A percentile compares a stretch with the other conserved stretches of the same genome.
phyloP scores from a whole-genome alignment of 768 basidiomycete species.

The Xerocomus brunneocitrinus region DNA sequence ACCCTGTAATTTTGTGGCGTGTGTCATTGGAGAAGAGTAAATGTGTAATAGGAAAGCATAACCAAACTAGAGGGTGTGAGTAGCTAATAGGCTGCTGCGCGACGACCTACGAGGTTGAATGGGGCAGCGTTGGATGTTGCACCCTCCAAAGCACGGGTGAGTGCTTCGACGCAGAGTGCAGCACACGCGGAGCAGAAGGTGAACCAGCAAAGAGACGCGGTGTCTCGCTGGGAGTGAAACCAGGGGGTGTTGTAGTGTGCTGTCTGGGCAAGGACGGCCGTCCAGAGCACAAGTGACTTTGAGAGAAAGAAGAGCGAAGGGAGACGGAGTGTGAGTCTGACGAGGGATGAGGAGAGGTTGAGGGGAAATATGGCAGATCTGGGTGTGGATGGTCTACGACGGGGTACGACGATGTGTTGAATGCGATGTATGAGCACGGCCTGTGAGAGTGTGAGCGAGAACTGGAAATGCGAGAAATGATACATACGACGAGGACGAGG shows the following conservation, averaged over 20 bases:
- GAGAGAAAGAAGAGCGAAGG: constrained; percentile 61
- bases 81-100: constrained; percentile 1
- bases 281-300: constrained; percentile 56
- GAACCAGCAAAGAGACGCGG: constrained; percentile 65
- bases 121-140: constrained; percentile 52
- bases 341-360: constrained; percentile 54
- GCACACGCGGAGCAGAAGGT: constrained; percentile 67
- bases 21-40: constrained; percentile 63
- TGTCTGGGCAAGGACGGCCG: constrained; percentile 54
- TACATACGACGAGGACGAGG: constrained; percentile 32
- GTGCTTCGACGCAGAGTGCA: constrained; percentile 59
- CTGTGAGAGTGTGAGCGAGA: constrained; percentile 31
- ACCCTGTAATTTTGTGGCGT: constrained; percentile 37
- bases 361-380: constrained; percentile 50
- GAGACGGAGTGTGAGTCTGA: constrained; percentile 55
- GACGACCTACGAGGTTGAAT: constrained; percentile 61
- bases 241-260: constrained; percentile 35
- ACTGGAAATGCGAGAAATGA: background rate
- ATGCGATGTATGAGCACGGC: constrained; percentile 69
- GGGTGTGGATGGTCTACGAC: constrained; percentile 1
- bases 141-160: constrained; percentile 67
- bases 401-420: constrained; percentile 70
- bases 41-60: constrained; percentile 75
- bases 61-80: constrained; percentile 47
- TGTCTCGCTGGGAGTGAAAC: constrained; percentile 46